phyloP scores from a whole-genome alignment of 1,139 yeast genomes.

The Yamadazyma taylorii region DNA sequence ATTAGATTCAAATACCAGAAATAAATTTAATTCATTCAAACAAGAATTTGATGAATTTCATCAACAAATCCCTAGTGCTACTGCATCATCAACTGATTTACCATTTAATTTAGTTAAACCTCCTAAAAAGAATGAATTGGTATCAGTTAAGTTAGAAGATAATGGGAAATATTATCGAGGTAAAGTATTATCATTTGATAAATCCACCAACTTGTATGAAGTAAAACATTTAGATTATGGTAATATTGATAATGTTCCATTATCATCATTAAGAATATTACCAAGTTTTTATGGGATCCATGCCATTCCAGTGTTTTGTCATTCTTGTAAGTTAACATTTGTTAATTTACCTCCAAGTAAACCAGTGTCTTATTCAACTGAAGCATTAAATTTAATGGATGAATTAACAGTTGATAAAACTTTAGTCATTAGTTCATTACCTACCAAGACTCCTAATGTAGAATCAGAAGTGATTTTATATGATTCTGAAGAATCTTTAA shows the following conservation, averaged over 20 bases:
- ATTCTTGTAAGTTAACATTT: constrained; percentile 54
- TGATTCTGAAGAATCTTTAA: constrained; percentile 58
- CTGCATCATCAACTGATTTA: constrained; percentile 39
- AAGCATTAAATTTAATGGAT: constrained; percentile 58
- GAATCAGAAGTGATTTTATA: constrained; percentile 56
- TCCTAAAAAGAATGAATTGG: constrained; percentile 60
- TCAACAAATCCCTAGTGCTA: constrained; percentile 39
- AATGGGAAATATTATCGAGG: constrained; percentile 65
- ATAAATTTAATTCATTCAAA: constrained; percentile 44
- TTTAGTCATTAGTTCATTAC: constrained; percentile 58
- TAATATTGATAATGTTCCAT: constrained; percentile 49
- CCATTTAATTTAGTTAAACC: constrained; percentile 45
- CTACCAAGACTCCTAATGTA: constrained; percentile 36
- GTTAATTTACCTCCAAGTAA: constrained; percentile 60
- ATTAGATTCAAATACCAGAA: constrained; percentile 35
- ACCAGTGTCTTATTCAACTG: constrained; percentile 59
- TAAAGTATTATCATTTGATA: constrained; percentile 51
- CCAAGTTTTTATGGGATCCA: constrained; percentile 51
- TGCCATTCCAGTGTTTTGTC: constrained; percentile 56
- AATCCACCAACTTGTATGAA: constrained; percentile 43
- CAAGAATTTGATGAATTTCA: constrained; percentile 47
- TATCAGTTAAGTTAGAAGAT: constrained; percentile 56
- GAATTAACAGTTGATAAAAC: constrained; percentile 55
- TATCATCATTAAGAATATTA: constrained; percentile 50
- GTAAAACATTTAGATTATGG: constrained; percentile 71